phyloP scores from a whole-genome alignment of 495 filamentous ascomycete species.

The Barbatosphaeria neglecta region DNA sequence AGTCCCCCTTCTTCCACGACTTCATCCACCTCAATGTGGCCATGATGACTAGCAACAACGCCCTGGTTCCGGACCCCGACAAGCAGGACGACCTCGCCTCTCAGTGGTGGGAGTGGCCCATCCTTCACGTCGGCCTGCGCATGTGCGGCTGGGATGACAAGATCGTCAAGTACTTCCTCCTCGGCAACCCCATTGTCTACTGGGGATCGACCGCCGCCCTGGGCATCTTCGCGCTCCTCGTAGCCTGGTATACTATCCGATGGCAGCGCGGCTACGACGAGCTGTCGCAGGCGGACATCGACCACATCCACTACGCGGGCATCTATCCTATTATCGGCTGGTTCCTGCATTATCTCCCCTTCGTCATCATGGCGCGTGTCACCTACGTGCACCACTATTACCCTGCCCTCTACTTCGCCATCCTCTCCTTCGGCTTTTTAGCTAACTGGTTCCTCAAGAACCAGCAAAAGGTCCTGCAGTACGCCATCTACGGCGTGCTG shows the following conservation, averaged over 20 bases:
- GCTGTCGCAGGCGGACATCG: slow-evolving; percentile 65
- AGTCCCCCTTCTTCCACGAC: slow-evolving; percentile 90
- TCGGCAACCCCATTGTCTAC: slow-evolving; percentile 93
- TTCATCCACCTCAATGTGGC: slow-evolving; percentile 97
- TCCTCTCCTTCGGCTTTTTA: slow-evolving; percentile 78
- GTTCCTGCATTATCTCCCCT: slow-evolving; percentile 92
- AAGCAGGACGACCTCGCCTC: slow-evolving; percentile 98
- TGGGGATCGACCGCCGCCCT: slow-evolving; percentile 82
- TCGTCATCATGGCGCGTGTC: slow-evolving; percentile 93
- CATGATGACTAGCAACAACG: slow-evolving; percentile 99
- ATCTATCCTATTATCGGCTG: slow-evolving; percentile 87
- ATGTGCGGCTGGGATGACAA: slow-evolving; percentile 99
- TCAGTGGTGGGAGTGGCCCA: slow-evolving; percentile 96
- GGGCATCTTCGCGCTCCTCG: slow-evolving; percentile 54
- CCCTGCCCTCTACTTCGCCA: slow-evolving; percentile 96
- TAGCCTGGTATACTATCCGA: slow-evolving; percentile 78
- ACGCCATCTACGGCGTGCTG: slow-evolving; percentile 53
- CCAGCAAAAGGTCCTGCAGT: slow-evolving; percentile 46
- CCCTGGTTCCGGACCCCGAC: slow-evolving; percentile 92
- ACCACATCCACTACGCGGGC: slow-evolving; percentile 88
- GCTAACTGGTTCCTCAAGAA: slow-evolving; percentile 68
- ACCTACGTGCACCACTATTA: slow-evolving; percentile 99
- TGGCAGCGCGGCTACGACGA: slow-evolving; percentile 94
- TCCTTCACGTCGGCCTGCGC: slow-evolving; percentile 84
- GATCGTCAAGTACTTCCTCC: slow-evolving; percentile 94